Conservation (phyloP, 2,329 filamentous ascomycete species). For the Colletotrichum phormii region DNA sequence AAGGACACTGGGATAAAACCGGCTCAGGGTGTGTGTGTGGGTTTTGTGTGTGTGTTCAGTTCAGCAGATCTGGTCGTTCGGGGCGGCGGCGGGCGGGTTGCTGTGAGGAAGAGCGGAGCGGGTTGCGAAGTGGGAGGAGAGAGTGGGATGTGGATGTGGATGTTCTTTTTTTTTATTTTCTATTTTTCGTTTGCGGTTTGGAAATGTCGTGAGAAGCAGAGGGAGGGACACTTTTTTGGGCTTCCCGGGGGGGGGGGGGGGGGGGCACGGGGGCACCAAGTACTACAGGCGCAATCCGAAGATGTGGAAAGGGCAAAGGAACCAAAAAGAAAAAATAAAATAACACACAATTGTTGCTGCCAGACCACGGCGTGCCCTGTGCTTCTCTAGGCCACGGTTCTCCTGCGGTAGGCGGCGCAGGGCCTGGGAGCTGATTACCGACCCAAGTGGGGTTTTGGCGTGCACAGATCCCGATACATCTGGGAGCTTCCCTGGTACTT, state of each 20-base stretch:
- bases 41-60: constrained; percentile 29
- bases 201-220: constrained; percentile 20
- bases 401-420: neutral
- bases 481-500: constrained; percentile 17
- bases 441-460: constrained; percentile 13
- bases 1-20: constrained; percentile 30
- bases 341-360: constrained; percentile 18
- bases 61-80: constrained; percentile 30
- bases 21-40: constrained; percentile 23
- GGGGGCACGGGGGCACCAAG: neutral
- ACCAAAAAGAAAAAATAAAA: constrained; percentile 25
- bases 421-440: constrained; percentile 20
- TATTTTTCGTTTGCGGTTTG: constrained; percentile 21
- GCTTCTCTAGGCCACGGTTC: constrained; percentile 25
- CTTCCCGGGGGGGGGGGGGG: neutral
- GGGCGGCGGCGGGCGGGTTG: neutral
- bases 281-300: constrained; percentile 20
- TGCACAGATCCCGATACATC: constrained; percentile 21
- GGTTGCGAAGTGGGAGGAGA: constrained; percentile 14
- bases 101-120: constrained; percentile 10
- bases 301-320: constrained; percentile 8
- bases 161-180: constrained; percentile 20
- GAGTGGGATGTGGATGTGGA: constrained; percentile 15
- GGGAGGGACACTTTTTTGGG: constrained; percentile 12
- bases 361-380: constrained; percentile 37